Percentiles rank a stretch among this genome's conserved stretches.
Conservation (phyloP, 495 filamentous ascomycete genomes). For the Tuber umbilicatum region DNA sequence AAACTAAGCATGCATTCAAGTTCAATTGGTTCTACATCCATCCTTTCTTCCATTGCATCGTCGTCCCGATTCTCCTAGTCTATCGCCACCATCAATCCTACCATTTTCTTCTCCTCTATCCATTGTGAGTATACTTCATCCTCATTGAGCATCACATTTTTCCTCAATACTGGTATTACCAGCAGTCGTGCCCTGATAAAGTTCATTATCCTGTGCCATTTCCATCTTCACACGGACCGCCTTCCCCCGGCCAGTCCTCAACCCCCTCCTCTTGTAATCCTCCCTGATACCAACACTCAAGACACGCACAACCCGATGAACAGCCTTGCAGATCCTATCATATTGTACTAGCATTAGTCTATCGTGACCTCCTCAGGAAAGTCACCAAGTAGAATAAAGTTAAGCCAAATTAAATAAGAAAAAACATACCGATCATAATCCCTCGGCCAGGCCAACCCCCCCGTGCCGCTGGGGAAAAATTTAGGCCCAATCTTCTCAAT, state of each 20-base stretch:
- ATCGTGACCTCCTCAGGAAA: neutral
- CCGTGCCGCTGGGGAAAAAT: neutral
- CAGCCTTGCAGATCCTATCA: neutral
- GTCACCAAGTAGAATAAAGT: neutral
- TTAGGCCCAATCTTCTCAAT: neutral
- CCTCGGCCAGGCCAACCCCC: neutral
- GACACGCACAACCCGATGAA: neutral
- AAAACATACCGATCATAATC: neutral
- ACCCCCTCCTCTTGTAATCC: neutral
- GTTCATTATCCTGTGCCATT: neutral
- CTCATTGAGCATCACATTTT: neutral
- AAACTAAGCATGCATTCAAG: neutral
- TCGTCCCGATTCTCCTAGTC: neutral
- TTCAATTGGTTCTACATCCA: neutral
- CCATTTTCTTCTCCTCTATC: neutral
- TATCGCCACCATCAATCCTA: neutral
- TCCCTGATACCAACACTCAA: neutral
- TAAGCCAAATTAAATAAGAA: neutral
- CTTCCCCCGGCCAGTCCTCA: too few species aligned
- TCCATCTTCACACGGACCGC: neutral
- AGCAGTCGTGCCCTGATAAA: neutral
- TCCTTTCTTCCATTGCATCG: neutral
- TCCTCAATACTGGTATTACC: neutral
- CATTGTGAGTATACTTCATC: neutral
- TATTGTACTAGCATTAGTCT: neutral